Conservation (phyloP, 169 alveolate species). For the Plasmodium yoelii region DNA sequence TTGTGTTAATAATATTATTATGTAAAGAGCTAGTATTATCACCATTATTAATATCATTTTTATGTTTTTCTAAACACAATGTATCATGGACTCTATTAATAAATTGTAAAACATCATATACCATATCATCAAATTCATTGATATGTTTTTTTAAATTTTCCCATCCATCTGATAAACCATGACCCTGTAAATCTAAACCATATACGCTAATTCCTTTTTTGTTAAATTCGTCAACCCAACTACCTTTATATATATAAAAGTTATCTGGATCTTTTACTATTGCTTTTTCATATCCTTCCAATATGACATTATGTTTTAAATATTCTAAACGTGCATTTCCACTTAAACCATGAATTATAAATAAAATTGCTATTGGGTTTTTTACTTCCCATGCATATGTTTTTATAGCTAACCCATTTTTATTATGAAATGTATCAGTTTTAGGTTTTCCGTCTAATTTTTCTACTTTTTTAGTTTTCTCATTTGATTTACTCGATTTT, state of each 20-base stretch:
- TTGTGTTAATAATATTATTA: conserved; percentile 29
- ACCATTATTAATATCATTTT: conserved; percentile 2
- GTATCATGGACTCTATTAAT: conserved; percentile 76
- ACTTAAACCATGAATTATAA: conserved; percentile 81
- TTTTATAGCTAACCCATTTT: conserved; percentile 76
- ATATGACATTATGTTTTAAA: conserved; percentile 77
- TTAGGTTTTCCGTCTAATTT: conserved; percentile 69
- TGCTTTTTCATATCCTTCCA: conserved; percentile 68
- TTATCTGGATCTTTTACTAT: conserved; percentile 53
- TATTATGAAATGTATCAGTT: conserved; percentile 80
- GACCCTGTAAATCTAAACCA: conserved; percentile 82
- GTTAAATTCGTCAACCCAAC: conserved; percentile 80
- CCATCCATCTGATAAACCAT: conserved; percentile 83
- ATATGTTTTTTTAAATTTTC: conserved; percentile 61
- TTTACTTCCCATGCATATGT: conserved; percentile 78
- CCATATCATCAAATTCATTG: conserved; percentile 77
- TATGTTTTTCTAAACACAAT: conserved; percentile 2
- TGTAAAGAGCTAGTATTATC: neutral
- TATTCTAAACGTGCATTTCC: conserved; percentile 82
- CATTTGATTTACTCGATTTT: neutral
- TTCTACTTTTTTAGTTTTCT: neutral
- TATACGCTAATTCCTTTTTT: conserved; percentile 78
- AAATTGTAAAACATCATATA: conserved; percentile 81
- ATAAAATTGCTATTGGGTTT: conserved; percentile 77
- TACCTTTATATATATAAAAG: conserved; percentile 77